Percentiles rank a stretch among this genome's conserved stretches.
Conservation (phyloP, 345 rosid genomes). For the Brassica nigra region DNA sequence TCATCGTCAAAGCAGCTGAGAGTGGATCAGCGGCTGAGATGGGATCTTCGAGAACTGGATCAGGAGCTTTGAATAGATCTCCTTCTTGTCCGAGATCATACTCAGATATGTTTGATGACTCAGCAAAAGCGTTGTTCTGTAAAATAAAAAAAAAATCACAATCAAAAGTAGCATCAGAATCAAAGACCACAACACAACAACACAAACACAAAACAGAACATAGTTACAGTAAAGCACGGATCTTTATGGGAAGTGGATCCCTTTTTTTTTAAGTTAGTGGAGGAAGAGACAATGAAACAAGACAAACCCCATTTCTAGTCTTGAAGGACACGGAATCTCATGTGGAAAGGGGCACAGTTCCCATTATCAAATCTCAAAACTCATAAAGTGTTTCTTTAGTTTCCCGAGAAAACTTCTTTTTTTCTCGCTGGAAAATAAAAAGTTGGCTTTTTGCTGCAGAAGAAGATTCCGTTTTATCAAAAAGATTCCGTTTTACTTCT, state of each 20-base stretch:
- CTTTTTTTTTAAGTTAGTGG: constrained; percentile 16
- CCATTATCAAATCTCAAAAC: constrained; percentile 35
- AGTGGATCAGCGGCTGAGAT: constrained; percentile 61
- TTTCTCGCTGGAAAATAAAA: constrained; percentile 23
- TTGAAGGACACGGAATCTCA: constrained; percentile 50
- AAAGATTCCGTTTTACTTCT: constrained; percentile 23
- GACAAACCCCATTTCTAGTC: constrained; percentile 27
- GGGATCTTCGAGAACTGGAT: constrained; percentile 75
- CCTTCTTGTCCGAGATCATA: constrained; percentile 87
- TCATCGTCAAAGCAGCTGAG: constrained; percentile 74
- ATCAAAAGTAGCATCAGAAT: constrained; percentile 31
- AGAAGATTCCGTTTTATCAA: constrained; percentile 26
- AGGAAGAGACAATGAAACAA: constrained; percentile 7
- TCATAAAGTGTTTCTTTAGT: constrained; percentile 32
- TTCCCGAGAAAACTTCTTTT: constrained; percentile 36
- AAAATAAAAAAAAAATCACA: constrained; percentile 1
- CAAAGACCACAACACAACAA: constrained; percentile 20
- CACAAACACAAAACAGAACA: constrained; percentile 26
- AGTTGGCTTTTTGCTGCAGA: constrained; percentile 26
- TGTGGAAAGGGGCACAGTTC: constrained; percentile 19
- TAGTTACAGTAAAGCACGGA: constrained; percentile 28
- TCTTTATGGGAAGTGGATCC: constrained; percentile 30
- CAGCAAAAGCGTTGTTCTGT: constrained; percentile 49
- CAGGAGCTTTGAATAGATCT: constrained; percentile 89
- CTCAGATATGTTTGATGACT: constrained; percentile 56